Base-by-base conservation (phyloP, 805 yeast species). In the Sungouiozyma ichnusensis region DNA sequence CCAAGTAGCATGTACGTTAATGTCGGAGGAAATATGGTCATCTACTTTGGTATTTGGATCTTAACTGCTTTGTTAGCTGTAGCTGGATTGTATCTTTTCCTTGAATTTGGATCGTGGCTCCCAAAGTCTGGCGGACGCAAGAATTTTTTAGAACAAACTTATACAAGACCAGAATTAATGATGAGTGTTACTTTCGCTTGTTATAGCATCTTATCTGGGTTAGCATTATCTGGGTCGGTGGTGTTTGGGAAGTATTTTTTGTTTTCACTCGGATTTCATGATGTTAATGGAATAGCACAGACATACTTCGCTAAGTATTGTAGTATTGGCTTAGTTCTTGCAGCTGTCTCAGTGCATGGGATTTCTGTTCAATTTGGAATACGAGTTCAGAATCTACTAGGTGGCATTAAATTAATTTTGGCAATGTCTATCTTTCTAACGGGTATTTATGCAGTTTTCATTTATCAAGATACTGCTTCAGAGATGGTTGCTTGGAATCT, bases 71-170 rank as follows among this genome's bases (percentile, higher is more conserved):
- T 71, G 3, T 65, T 79, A 44, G 76, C 87, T 9, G 77, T 79
- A 59, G 69, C 82, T 13, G 90, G 90, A 0, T 58, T 82, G 17
- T 77, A 69, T 52, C 72, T 81, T 35, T 83, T 72, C 55, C 58
- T 83, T 41, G 90, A 83, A 53, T 59, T 82, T 43, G 92, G 90
- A 0, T 72, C 81, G 7, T 67, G 80, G 53, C 66, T 81, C 8
- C 87, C 90, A 0, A 65, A 82, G 50, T 77, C 80, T 45, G 92
- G 94, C 2, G 94, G 90, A 0, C 73, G 79, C 34, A 83, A 83
- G 53, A 79, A 77, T 16, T 83, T 83, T 47, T 58, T 83, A 43
- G 90, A 82, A 53, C 75, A 72, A 47, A 74, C 81, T 16, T 83
- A 77, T 54, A 69, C 71, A 39, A 72, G 62, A 45, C 94, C 92